Base-by-base conservation (phyloP, 2,329 filamentous ascomycete genomes). In the Gyromitra esculenta region DNA sequence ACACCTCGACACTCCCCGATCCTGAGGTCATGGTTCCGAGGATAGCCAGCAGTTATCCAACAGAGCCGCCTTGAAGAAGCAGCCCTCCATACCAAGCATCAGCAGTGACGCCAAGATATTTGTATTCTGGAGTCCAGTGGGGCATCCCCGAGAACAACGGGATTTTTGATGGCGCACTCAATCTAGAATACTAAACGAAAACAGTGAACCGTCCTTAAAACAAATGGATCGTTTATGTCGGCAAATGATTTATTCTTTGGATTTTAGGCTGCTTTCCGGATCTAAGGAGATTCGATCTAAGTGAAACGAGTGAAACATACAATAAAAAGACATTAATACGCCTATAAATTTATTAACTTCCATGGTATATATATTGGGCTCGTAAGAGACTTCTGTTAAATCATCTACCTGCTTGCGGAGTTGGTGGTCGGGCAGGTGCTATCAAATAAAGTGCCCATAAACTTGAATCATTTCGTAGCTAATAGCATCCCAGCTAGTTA, bases 21-120 rank as follows among this genome's bases (percentile, higher is more conserved):
- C 48, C 41, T 62, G 67, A 50, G 25, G 67, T 54, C 63, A 65
- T 65, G 25, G 63, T 9, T 62, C 67, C 31, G 56, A 25, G 52
- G 35, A 52, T 71, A 71, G n/a, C 37, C 50, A 71, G 63, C 63
- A n/a, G 69, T 13, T 72, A 72, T 56, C 39, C 21, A 50, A 73
- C 57, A 50, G 60, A 56, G 37, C 67, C 60, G 41, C 60, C n/a
- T 21, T 62, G 39, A 18, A 62, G 18, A 41, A 62, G 57, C 25
- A 43, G 66, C 54, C 63, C 31, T 18, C 54, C 54, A 52, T 39
- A 39, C 57, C 57, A 70, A 70, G 56, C 11, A 8, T 39, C n/a
- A 45, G 43, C 52, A 21, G 65, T n/a, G 5, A 37, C 56, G 43
- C 66, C 66, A 69, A 69, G 66, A 52, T 31, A 2, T 35, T 56